phyloP scores from a whole-genome alignment of 2,329 filamentous ascomycete species.

The Helminthosporium solani region DNA sequence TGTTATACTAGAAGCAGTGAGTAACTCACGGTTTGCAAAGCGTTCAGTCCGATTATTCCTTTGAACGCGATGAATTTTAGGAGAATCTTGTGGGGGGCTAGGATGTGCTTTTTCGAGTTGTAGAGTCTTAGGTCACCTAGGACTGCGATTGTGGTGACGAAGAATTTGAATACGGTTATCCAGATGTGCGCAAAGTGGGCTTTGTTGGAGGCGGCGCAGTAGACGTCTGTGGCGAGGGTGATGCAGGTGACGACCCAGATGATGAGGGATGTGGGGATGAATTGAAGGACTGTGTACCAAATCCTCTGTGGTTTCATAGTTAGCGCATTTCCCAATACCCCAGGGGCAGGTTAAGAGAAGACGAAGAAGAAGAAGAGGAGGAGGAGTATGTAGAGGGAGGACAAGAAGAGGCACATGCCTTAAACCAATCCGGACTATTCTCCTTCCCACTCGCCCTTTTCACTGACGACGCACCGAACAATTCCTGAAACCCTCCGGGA shows the following conservation, averaged over 20 bases:
- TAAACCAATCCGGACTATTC: constrained; percentile 27
- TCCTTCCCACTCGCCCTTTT: constrained; percentile 12
- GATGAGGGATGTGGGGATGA: constrained; percentile 29
- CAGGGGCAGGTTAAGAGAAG: too few relatives aligned
- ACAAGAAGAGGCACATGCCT: constrained; percentile 16
- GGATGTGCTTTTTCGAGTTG: constrained; percentile 18
- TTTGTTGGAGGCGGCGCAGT: constrained; percentile 32
- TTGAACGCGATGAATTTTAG: constrained; percentile 37
- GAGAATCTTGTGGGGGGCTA: constrained; percentile 26
- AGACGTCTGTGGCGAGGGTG: constrained; percentile 25
- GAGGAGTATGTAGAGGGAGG: too few relatives aligned
- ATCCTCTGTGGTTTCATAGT: constrained; percentile 16
- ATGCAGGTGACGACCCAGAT: constrained; percentile 30
- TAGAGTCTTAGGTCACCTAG: constrained; percentile 28
- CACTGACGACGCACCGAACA: constrained; percentile 25
- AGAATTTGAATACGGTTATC: constrained; percentile 24
- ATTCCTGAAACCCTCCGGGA: constrained; percentile 27
- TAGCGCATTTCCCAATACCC: too few relatives aligned
- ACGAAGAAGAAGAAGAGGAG: too few relatives aligned
- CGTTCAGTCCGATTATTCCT: constrained; percentile 33
- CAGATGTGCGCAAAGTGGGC: constrained; percentile 34
- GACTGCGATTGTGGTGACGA: constrained; percentile 23
- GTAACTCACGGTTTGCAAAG: constrained; percentile 28
- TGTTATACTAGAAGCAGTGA: too few relatives aligned
- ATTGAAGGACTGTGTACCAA: constrained; percentile 37